Evolutionary conservation across 2,329 filamentous ascomycete species (phyloP).

Genomic region (Pseudovirgaria hyperparasitica): DNA sequence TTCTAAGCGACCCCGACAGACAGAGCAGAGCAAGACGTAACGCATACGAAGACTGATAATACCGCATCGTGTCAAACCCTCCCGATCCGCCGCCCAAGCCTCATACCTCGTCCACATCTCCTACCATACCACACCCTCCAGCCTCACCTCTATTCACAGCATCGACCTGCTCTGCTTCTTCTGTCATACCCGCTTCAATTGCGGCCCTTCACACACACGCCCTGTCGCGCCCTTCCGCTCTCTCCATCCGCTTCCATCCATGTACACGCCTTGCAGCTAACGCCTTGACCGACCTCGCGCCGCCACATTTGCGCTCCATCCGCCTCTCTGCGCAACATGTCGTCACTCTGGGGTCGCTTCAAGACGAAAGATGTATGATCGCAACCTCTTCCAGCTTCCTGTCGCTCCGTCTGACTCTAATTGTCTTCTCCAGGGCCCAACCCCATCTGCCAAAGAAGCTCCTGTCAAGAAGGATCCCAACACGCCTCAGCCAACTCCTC

Average conservation of each 20-base stretch:
- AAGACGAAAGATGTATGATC: slow-evolving; percentile 35
- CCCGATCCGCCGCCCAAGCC: too few species aligned
- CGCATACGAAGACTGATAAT: too few species aligned
- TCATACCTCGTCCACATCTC: too few species aligned
- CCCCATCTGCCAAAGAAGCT: slow-evolving; percentile 31
- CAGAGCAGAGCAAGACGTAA: too few species aligned
- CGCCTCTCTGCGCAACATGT: slow-evolving; percentile 26
- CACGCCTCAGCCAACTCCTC: slow-evolving; percentile 42
- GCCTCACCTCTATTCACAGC: too few species aligned
- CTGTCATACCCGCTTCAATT: too few species aligned
- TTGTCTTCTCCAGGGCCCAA: slow-evolving; percentile 29
- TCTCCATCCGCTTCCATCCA: neutral
- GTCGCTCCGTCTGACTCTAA: slow-evolving; percentile 10
- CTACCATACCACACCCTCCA: too few species aligned
- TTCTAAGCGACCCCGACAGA: too few species aligned
- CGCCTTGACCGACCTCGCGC: slow-evolving; percentile 7
- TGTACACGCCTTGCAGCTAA: neutral
- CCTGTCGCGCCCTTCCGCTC: neutral
- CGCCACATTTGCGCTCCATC: slow-evolving; percentile 7
- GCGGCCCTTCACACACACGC: too few species aligned
- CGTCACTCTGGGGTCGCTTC: slow-evolving; percentile 41
- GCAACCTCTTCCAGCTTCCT: slow-evolving; percentile 5
- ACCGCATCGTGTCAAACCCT: too few species aligned
- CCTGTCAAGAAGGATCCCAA: slow-evolving; percentile 48
- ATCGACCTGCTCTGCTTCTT: too few species aligned